Evolutionary conservation across 2,329 filamentous ascomycete genomes (phyloP), one percentile per base, ranked within the genome.

Genomic region (Hypomyces rosellus): DNA sequence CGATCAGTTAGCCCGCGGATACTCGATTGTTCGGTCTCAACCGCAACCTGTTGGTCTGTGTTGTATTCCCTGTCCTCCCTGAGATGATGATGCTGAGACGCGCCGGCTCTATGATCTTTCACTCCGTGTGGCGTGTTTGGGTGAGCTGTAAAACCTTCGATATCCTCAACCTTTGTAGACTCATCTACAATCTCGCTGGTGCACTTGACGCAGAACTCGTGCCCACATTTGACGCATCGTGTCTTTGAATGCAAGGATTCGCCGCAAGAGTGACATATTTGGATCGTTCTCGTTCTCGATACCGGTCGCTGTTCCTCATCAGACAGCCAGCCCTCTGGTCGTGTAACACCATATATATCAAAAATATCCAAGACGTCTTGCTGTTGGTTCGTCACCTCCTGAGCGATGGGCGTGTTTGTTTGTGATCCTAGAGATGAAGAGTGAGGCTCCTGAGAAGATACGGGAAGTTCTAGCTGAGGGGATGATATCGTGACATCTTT

Each of bases 211-310:
- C 77, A 81, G 14, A 77, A 69, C 9, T 66, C 68, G 58, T 81
- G 78, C 1, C 74, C 75, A 55, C 78, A 81, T 39, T 68, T 69
- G 30, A 65, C 59, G 55, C 77, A 81, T 42, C 67, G 66, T 8
- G 63, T 63, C 30, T 65, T 63, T 12, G 65, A 63, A 41, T 59
- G 64, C 36, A 73, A 67, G 38, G 63, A 65, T 41, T 69, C 67
- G 12, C 70, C 71, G 55, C 77, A 82, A 9, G 75, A 62, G 56
- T 80, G 78, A 53, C 78, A 81, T 22, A 73, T 61, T 47, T 68
- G 70, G 38, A 61, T 58, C 40, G 60, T 57, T 51, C 63, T 65
- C 41, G 52, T 51, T 6, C 47, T 47, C 40, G 43, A 36, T 52
- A 51, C 41, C 58, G 54, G 25, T 59, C 56, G 54, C 16, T 8